Evolutionary conservation across 1,139 yeast species (phyloP), one percentile per base, ranked within the genome.

Genomic region (Groenewaldozyma sp.): DNA sequence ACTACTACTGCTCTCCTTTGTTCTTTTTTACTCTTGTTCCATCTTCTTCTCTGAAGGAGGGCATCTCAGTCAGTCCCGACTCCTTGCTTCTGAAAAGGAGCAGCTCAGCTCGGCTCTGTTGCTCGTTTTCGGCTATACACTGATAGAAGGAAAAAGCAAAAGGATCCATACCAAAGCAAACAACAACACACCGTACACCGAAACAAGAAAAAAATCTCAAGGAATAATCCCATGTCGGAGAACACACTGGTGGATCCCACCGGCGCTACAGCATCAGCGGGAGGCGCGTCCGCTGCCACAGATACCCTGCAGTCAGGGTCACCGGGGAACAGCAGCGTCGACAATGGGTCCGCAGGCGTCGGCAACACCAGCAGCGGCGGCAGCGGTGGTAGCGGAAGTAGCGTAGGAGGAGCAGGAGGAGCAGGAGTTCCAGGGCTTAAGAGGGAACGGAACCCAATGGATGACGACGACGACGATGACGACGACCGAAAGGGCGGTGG

Each of bases 401-500:
- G 17, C 5, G 16, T 13, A 6, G 17, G 11, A 6, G 5, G 6
- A 6, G 6, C 3, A 4, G 20, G 10, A 4, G 26, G 16, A n/a
- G 26, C 27, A 11, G 11, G 21, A 4, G n/a, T 20, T 6, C 17
- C 21, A 13, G 13, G 18, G 24, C 22, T 22, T n/a, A 34, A 34
- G 21, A n/a, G 21, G 5, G 28, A 34, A 14, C 28, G 35, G 16
- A 32, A 20, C 26, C 17, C 4, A 19, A n/a, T 29, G 14, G 26
- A 22, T 9, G 54, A 53, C 24, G 76, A 68, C 21, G 70, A 70
- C 29, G 73, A 67, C 31, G 84, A 78, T 45, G 94, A 82, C 49
- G 94, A 82, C 46, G 94, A 82, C 43, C 82, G 74, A 49, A 73
- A 72, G 48, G 67, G 74, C 42, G 67, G 74, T 7, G 68, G 74